Evolutionary conservation across 345 rosid species (phyloP).

Genomic region (Cochlearia excelsa): DNA sequence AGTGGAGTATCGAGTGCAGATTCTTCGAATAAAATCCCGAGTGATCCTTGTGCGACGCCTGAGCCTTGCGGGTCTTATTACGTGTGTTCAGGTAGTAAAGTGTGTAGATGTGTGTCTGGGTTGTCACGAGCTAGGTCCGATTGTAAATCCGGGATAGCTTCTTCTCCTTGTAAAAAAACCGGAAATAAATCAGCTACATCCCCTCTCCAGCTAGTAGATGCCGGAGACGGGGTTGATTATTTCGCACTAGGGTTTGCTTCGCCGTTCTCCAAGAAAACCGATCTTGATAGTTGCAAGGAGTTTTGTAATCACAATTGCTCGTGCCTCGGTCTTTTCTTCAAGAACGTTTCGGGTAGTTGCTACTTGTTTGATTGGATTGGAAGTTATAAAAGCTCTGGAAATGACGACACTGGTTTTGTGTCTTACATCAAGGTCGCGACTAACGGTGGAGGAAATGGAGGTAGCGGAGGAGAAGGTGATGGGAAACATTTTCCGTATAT

Average conservation of each 20-base stretch:
- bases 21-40: conserved; percentile 58
- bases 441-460: conserved; percentile 21
- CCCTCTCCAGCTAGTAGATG: conserved; percentile 49
- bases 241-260: conserved; percentile 58
- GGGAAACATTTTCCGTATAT: conserved; percentile 48
- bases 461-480: conserved; percentile 34
- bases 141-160: conserved; percentile 51
- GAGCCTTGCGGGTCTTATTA: conserved; percentile 61
- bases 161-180: conserved; percentile 50
- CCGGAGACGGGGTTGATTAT: conserved; percentile 54
- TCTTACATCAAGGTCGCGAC: conserved; percentile 61
- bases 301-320: conserved; percentile 73
- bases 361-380: conserved; percentile 72
- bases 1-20: conserved; percentile 22
- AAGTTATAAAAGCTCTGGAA: conserved; percentile 46
- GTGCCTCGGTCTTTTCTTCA: conserved; percentile 68
- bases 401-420: conserved; percentile 37
- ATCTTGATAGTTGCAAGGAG: conserved; percentile 61
- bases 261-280: conserved; percentile 47
- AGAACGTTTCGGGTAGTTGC: conserved; percentile 64
- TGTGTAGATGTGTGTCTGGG: conserved; percentile 60
- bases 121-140: conserved; percentile 35
- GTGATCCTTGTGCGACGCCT: conserved; percentile 60
- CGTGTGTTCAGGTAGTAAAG: conserved; percentile 50
- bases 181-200: conserved; percentile 19